A percentile compares a stretch with the other conserved stretches of the same genome.
These are phyloP conservation scores for Umbilicaria muhlenbergii DNA, from an alignment of 495 filamentous ascomycete genomes.

Conservation along the genomic window DNA sequence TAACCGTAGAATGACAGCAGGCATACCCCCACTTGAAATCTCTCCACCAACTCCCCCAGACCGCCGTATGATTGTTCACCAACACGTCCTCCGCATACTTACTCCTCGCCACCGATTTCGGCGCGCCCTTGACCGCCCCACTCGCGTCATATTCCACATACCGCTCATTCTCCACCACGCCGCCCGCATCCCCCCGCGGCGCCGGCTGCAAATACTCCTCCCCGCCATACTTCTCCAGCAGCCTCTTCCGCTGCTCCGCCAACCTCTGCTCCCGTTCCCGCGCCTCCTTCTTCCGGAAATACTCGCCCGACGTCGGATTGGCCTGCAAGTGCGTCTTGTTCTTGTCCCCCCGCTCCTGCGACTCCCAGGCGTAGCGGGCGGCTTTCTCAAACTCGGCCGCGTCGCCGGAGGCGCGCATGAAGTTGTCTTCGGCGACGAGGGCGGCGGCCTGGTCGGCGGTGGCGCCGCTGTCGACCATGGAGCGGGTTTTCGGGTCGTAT, in stretches of 20 bases:
- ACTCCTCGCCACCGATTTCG: constrained; percentile 56
- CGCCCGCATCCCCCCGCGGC: constrained; percentile 42
- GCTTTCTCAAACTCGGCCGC: constrained; percentile 89
- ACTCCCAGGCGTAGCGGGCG: constrained; percentile 86
- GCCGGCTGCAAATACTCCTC: constrained; percentile 47
- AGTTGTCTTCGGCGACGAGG: constrained; percentile 87
- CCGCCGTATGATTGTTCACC: constrained; percentile 78
- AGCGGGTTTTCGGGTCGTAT: constrained; percentile 93
- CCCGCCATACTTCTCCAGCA: constrained; percentile 77
- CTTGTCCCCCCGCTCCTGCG: constrained; percentile 62
- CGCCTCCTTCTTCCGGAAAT: constrained; percentile 59
- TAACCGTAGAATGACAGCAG: constrained; percentile 83
- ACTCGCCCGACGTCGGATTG: constrained; percentile 86
- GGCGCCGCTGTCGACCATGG: constrained; percentile 82
- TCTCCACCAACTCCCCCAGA: constrained; percentile 97
- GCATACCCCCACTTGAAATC: constrained; percentile 95
- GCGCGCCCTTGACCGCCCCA: constrained; percentile 78
- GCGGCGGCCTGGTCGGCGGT: constrained; percentile 70
- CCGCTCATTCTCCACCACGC: constrained; percentile 61
- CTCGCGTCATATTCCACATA: constrained; percentile 92
- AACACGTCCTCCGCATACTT: constrained; percentile 85
- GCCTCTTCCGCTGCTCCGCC: constrained; percentile 47
- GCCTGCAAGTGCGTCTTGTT: constrained; percentile 79
- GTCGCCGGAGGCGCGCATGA: constrained; percentile 79
- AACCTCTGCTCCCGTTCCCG: constrained; percentile 55